phyloP scores from a whole-genome alignment of 2,329 filamentous ascomycete genomes.

The Salinomyces thailandicus region DNA sequence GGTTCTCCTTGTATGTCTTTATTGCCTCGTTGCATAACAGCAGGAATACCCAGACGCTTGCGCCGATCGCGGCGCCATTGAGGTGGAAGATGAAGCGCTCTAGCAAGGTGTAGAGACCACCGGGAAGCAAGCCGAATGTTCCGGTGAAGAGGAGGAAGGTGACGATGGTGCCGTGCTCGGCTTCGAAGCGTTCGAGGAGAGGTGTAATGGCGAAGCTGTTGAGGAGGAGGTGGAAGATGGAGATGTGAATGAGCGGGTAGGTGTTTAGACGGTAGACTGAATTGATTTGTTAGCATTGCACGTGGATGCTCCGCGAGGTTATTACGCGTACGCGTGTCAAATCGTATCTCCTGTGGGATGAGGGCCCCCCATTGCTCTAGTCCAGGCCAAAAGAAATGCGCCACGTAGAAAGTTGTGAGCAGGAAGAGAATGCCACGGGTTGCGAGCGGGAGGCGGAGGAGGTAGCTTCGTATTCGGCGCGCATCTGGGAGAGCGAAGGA shows the following conservation, averaged over 20 bases:
- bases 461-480: conserved; percentile 64
- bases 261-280: conserved; percentile 88
- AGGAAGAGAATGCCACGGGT: conserved; percentile 60
- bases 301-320: background rate
- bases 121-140: conserved; percentile 55
- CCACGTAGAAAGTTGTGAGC: conserved; percentile 59
- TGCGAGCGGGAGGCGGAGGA: conserved; percentile 77
- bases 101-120: conserved; percentile 65
- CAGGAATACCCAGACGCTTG: conserved; percentile 89
- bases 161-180: conserved; percentile 80
- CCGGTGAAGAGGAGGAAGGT: conserved; percentile 82
- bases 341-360: conserved; percentile 62
- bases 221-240: conserved; percentile 67
- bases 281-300: conserved; percentile 2
- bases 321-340: conserved; percentile 55
- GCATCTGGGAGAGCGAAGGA: conserved; percentile 55
- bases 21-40: conserved; percentile 77
- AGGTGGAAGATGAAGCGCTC: conserved; percentile 61
- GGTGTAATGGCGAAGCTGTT: conserved; percentile 74
- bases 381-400: conserved; percentile 59
- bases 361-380: conserved; percentile 69
- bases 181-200: conserved; percentile 87
- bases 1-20: conserved; percentile 72
- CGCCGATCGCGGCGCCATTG: conserved; percentile 68
- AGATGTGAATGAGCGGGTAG: conserved; percentile 75